Percentiles rank a stretch among this genome's conserved stretches.
phyloP scores from a whole-genome alignment of 371 early-diverging fungal genomes.

The Choanephora cucurbitarum region DNA sequence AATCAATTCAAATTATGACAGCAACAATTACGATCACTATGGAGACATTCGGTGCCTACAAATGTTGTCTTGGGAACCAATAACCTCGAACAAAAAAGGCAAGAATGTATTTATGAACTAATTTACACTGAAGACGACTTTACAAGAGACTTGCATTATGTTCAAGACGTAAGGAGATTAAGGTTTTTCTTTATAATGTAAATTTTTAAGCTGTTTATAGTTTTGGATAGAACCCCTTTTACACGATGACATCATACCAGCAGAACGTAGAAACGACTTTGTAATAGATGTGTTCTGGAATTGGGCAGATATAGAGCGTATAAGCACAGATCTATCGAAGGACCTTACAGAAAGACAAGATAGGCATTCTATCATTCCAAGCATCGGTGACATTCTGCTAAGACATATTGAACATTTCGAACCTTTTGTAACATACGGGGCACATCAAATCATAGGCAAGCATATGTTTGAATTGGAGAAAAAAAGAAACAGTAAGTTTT shows the following conservation, averaged over 20 bases:
- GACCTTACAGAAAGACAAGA: constrained; percentile 76
- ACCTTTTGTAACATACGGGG: constrained; percentile 87
- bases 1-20: background rate
- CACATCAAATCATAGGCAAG: constrained; percentile 84
- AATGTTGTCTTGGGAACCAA: constrained; percentile 21
- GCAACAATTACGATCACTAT: constrained; percentile 15
- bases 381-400: constrained; percentile 85
- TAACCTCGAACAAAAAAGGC: constrained; percentile 26
- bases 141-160: constrained; percentile 26
- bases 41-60: constrained; percentile 33
- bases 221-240: constrained; percentile 78
- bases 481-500: constrained; percentile 65
- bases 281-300: constrained; percentile 87
- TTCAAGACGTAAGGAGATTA: constrained; percentile 21
- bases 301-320: constrained; percentile 68
- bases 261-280: constrained; percentile 66
- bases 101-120: constrained; percentile 37
- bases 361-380: constrained; percentile 67
- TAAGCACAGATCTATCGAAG: constrained; percentile 70
- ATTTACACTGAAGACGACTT: constrained; percentile 38
- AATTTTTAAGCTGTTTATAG: constrained; percentile 25
- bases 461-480: constrained; percentile 79
- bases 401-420: constrained; percentile 70
- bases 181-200: background rate
- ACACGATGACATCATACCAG: constrained; percentile 66